Evolutionary conservation across 2,329 filamentous ascomycete species (phyloP).

Genomic region (Graphilbum sp.): DNA sequence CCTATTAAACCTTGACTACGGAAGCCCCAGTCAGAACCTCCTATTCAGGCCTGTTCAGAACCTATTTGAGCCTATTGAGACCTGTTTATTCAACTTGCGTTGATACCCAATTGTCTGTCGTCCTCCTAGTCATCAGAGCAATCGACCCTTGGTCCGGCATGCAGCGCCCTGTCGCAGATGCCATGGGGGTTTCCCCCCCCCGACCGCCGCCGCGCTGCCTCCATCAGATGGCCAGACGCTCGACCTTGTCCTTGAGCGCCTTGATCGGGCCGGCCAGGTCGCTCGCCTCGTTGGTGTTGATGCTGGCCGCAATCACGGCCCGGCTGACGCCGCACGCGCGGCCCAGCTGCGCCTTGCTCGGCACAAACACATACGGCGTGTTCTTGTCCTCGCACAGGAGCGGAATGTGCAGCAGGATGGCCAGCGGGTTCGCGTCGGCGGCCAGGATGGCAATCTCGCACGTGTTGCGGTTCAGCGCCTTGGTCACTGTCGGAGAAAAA

Average conservation of each 20-base stretch:
- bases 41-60: no score
- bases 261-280: conserved; percentile 81
- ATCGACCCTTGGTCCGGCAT: no score
- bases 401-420: conserved; percentile 78
- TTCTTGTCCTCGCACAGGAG: conserved; percentile 74
- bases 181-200: no score
- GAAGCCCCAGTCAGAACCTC: no score
- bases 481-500: conserved; percentile 37
- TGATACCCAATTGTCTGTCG: no score
- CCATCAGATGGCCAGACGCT: conserved; percentile 90
- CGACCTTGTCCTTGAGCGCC: conserved; percentile 84
- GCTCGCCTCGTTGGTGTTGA: conserved; percentile 83
- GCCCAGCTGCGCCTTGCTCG: conserved; percentile 25
- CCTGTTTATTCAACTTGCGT: no score
- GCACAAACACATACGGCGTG: conserved; percentile 16
- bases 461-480: conserved; percentile 81
- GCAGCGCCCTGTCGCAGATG: no score
- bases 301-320: conserved; percentile 71
- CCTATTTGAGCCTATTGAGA: no score
- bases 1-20: no score
- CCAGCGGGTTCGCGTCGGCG: conserved; percentile 72
- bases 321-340: conserved; percentile 80
- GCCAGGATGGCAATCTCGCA: conserved; percentile 80
- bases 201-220: background rate
- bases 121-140: no score